Conservation (phyloP, 306 rosid genomes). For the Bauhinia variegata region DNA sequence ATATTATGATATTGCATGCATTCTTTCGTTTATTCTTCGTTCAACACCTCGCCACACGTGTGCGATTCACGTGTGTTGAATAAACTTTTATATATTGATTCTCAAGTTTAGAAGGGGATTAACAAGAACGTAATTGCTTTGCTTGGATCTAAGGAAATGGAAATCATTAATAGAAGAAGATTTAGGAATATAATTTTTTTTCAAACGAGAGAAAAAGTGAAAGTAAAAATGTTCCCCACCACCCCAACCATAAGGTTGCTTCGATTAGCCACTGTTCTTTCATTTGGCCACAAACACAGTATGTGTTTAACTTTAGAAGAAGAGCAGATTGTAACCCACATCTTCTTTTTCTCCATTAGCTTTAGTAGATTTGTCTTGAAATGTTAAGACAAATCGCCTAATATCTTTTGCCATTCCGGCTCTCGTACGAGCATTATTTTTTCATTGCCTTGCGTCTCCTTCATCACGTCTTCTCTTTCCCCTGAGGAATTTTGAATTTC, state of each 20-base stretch:
- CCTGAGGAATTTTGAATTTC: conserved; percentile 13
- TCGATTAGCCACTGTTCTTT: conserved; percentile 47
- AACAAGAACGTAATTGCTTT: conserved; percentile 37
- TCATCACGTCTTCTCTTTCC: conserved; percentile 38
- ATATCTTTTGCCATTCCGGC: conserved; percentile 23
- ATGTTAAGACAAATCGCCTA: conserved; percentile 44
- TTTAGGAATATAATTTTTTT: conserved; percentile 18
- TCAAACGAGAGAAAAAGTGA: conserved; percentile 33
- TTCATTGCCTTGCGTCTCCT: conserved; percentile 38
- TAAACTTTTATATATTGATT: conserved; percentile 26
- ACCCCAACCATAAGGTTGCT: conserved; percentile 64
- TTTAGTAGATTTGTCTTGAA: conserved; percentile 30
- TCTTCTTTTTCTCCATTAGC: conserved; percentile 42
- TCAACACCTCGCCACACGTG: conserved; percentile 45
- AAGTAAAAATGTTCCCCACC: conserved; percentile 63
- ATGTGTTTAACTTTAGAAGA: conserved; percentile 25
- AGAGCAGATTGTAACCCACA: conserved; percentile 40
- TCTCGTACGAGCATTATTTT: conserved; percentile 35
- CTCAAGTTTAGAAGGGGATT: conserved; percentile 26
- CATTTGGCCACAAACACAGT: conserved; percentile 50
- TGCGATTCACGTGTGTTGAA: too few relatives aligned
- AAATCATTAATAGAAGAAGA: conserved; percentile 23
- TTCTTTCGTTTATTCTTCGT: conserved; percentile 3
- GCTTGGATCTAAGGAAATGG: conserved; percentile 55
- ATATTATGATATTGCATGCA: too few relatives aligned